Conservation (phyloP, 305 asterid genomes). For the Solanum chacoense region DNA sequence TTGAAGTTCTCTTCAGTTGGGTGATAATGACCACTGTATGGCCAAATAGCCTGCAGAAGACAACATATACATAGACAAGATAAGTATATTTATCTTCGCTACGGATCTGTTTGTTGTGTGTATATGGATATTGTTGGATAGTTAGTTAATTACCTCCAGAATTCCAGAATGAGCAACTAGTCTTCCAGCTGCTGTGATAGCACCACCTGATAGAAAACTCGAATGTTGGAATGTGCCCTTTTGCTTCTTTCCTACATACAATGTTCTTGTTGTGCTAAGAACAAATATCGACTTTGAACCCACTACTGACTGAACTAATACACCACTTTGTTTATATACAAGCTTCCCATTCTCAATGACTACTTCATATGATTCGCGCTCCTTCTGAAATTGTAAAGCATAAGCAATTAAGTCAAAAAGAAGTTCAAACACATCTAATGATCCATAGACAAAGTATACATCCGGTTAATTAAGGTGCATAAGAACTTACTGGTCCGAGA, state of each 20-base stretch:
- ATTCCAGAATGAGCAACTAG: conserved; percentile 48
- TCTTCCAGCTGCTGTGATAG: conserved; percentile 66
- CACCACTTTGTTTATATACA: conserved; percentile 35
- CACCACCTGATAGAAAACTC: conserved; percentile 63
- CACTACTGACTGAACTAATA: conserved; percentile 34
- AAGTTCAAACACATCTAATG: neutral
- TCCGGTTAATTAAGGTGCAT: neutral
- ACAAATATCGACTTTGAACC: conserved; percentile 63
- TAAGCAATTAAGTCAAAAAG: neutral
- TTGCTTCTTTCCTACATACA: conserved; percentile 50
- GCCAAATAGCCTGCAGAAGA: conserved; percentile 57
- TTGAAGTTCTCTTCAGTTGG: conserved; percentile 64
- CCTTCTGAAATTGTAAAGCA: conserved; percentile 27
- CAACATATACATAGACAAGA: neutral
- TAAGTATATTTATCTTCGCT: neutral
- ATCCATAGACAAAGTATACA: neutral
- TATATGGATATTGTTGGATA: neutral
- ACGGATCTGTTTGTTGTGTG: neutral
- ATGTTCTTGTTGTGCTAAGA: conserved; percentile 44
- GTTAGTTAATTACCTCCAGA: conserved; percentile 45
- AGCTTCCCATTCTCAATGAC: conserved; percentile 47
- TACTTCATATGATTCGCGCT: conserved; percentile 44
- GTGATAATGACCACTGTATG: conserved; percentile 72
- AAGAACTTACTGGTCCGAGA: conserved; percentile 15
- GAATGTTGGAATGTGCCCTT: conserved; percentile 61